Evolutionary conservation across 2,329 filamentous ascomycete species (phyloP).

Genomic region (Coniochaeta sp.): DNA sequence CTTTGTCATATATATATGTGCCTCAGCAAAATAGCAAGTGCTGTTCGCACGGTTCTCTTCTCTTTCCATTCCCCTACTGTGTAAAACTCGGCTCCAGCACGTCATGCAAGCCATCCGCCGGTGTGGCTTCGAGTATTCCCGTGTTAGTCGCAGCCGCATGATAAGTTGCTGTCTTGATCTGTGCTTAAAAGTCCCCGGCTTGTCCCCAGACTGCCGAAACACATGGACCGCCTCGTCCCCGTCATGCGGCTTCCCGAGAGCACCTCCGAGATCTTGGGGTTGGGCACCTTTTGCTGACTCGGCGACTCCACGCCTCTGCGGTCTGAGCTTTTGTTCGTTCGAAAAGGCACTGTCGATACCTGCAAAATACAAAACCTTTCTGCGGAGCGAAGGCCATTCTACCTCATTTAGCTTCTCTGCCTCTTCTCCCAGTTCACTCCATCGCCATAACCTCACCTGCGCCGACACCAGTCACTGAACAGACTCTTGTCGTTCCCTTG

Average conservation of each 20-base stretch:
- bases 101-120: not conserved
- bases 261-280: not conserved
- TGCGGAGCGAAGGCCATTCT: not conserved
- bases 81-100: not conserved
- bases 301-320: not conserved
- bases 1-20: not conserved
- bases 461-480: not conserved
- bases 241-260: not conserved
- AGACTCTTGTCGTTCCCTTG: not conserved
- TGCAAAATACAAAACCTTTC: not conserved
- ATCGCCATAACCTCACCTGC: not conserved
- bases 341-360: not conserved
- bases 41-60: not conserved
- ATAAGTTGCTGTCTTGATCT: not conserved
- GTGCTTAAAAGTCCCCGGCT: not conserved
- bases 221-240: not conserved
- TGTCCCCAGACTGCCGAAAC: not conserved
- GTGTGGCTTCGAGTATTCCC: not conserved
- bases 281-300: not conserved
- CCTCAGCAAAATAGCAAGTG: not conserved
- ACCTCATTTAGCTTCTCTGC: not conserved
- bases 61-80: not conserved
- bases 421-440: not conserved
- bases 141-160: not conserved
- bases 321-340: not conserved